phyloP scores from a whole-genome alignment of 371 early-diverging fungal species.

The Mortierella polycephala region DNA sequence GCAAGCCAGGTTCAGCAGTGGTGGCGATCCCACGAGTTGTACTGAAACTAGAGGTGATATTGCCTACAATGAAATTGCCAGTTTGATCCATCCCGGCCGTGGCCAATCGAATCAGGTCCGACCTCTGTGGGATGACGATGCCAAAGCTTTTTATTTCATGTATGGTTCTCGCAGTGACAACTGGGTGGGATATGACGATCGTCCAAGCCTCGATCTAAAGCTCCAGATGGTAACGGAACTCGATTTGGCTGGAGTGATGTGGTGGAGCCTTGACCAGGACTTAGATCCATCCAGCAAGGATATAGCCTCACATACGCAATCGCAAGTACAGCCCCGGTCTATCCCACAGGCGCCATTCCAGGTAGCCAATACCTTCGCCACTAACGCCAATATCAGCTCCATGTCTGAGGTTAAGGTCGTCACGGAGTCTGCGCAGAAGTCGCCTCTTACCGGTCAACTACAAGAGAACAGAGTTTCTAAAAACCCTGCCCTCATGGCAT shows the following conservation, averaged over 20 bases:
- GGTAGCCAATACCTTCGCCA: background rate
- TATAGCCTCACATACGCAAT: background rate
- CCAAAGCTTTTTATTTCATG: constrained; percentile 33
- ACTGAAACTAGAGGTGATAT: constrained; percentile 34
- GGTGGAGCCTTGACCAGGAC: constrained; percentile 51
- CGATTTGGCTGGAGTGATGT: constrained; percentile 40
- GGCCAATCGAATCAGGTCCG: background rate
- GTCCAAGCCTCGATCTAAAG: constrained; percentile 38
- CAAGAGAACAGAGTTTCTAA: background rate
- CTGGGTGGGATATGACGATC: constrained; percentile 42
- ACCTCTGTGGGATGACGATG: constrained; percentile 30
- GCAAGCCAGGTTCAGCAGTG: constrained; percentile 10
- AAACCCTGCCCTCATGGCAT: background rate
- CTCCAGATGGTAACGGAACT: constrained; percentile 34
- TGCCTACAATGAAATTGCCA: constrained; percentile 38
- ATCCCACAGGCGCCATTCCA: background rate
- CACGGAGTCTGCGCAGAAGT: background rate
- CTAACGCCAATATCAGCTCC: background rate
- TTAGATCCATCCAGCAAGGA: constrained; percentile 25
- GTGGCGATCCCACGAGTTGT: constrained; percentile 37
- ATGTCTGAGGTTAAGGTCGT: background rate
- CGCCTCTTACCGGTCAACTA: background rate
- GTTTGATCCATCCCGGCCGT: constrained; percentile 9
- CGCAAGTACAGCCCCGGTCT: background rate
- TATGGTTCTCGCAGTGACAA: constrained; percentile 24